Conservation (phyloP, 345 rosid genomes). For the Heritiera fomes region DNA sequence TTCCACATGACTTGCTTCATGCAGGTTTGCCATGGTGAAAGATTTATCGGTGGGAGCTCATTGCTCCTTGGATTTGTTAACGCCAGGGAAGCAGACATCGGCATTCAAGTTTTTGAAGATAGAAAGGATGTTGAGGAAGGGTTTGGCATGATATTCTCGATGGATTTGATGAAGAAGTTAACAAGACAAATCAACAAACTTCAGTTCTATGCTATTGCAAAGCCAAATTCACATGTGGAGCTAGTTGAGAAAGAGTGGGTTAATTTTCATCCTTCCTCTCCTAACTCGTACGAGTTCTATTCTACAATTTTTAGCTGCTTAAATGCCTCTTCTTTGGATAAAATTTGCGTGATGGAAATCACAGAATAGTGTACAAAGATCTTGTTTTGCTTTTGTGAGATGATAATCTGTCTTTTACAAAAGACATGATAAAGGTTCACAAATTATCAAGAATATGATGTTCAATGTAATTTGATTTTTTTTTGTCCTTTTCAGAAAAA, state of each 20-base stretch:
- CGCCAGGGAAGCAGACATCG: conserved; percentile 51
- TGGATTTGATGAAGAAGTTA: conserved; percentile 43
- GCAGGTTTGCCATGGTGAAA: conserved; percentile 52
- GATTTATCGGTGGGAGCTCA: conserved; percentile 27
- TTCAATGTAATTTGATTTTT: too few species aligned
- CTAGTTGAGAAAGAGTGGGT: conserved; percentile 68
- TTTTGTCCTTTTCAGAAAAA: too few species aligned
- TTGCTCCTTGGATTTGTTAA: conserved; percentile 54
- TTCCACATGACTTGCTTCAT: conserved; percentile 3
- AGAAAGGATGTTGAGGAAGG: conserved; percentile 31
- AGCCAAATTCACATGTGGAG: conserved; percentile 50
- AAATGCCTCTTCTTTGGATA: conserved; percentile 46
- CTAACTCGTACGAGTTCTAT: conserved; percentile 59
- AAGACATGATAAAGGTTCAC: too few species aligned
- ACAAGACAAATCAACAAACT: conserved; percentile 41
- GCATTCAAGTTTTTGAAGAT: conserved; percentile 44
- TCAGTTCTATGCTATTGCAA: conserved; percentile 42
- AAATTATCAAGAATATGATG: too few species aligned
- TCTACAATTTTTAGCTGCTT: conserved; percentile 56
- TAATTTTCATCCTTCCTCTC: conserved; percentile 50
- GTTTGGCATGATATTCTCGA: conserved; percentile 49
- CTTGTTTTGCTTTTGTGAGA: too few species aligned
- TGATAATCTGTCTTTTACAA: too few species aligned
- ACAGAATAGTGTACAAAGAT: conserved; percentile 30
- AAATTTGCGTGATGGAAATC: conserved; percentile 59